Evolutionary conservation across 768 basidiomycete species (phyloP).

Genomic region (Chalciporus chontae): DNA sequence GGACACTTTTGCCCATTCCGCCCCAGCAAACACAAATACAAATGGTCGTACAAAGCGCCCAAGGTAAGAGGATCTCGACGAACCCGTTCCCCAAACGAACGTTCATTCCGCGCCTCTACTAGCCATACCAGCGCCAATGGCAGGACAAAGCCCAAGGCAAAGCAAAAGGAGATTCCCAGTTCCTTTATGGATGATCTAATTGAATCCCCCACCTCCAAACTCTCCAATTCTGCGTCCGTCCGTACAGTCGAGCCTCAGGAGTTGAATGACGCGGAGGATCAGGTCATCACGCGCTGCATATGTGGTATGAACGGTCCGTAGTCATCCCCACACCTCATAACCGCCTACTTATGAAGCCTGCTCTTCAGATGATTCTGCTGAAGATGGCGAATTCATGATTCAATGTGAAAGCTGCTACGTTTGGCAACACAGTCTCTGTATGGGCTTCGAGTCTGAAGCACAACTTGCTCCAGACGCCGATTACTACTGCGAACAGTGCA

Average conservation of each 20-base stretch:
- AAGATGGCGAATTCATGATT: constrained; percentile 95
- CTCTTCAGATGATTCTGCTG: constrained; percentile 64
- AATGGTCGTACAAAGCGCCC: constrained; percentile 52
- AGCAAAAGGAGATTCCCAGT: constrained; percentile 55
- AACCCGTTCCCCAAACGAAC: constrained; percentile 47
- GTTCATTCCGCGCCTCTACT: constrained; percentile 24
- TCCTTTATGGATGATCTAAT: constrained; percentile 27
- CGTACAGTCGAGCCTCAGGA: constrained; percentile 39
- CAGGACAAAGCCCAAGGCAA: constrained; percentile 60
- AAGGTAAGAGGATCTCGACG: constrained; percentile 75
- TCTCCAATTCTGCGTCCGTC: constrained; percentile 24
- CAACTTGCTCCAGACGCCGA: constrained; percentile 71
- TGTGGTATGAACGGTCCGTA: constrained; percentile 76
- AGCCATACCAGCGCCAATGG: constrained; percentile 34
- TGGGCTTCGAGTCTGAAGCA: constrained; percentile 83
- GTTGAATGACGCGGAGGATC: constrained; percentile 47
- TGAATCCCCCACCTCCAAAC: constrained; percentile 26
- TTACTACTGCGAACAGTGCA: constrained; percentile 93
- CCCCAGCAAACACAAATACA: constrained; percentile 36
- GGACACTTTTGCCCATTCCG: constrained; percentile 37
- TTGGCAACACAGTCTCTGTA: constrained; percentile 97
- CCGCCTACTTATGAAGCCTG: constrained; percentile 24
- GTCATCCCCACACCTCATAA: constrained; percentile 5
- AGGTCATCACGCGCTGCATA: constrained; percentile 74
- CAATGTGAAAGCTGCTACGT: constrained; percentile 96